Evolutionary conservation across 768 basidiomycete species (phyloP).

Genomic region (Infundibulicybe gibba): DNA sequence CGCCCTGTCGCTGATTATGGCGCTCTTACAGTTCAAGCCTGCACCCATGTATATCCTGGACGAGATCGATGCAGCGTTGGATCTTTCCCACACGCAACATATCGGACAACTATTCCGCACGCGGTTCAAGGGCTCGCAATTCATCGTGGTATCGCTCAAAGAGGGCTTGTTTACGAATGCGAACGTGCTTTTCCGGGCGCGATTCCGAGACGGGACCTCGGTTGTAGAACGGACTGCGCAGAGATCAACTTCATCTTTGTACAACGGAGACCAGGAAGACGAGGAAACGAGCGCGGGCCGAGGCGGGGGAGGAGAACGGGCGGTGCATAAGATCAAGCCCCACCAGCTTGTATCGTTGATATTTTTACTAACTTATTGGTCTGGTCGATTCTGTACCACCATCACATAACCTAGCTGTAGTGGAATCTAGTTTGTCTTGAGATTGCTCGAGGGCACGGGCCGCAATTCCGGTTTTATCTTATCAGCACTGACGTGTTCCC

Average conservation of each 20-base stretch:
- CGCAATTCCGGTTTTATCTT: no score
- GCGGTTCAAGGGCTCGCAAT: conserved; percentile 96
- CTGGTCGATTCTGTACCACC: background rate
- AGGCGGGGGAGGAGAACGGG: conserved; percentile 17
- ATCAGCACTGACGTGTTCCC: no score
- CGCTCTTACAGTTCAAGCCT: conserved; percentile 97
- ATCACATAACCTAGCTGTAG: no score
- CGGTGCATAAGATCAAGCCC: conserved; percentile 19
- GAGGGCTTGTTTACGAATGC: conserved; percentile 98
- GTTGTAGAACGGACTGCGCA: conserved; percentile 81
- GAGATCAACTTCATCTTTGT: conserved; percentile 51
- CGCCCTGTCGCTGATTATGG: conserved; percentile 97
- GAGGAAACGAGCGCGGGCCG: conserved; percentile 22
- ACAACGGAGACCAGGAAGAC: conserved; percentile 28
- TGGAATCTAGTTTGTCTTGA: no score
- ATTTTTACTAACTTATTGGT: background rate
- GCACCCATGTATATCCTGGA: conserved; percentile 99
- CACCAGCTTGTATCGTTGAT: no score
- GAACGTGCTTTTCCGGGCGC: conserved; percentile 90
- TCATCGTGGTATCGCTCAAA: conserved; percentile 96
- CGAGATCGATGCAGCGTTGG: conserved; percentile 97
- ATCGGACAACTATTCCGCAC: conserved; percentile 98
- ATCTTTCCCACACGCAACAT: conserved; percentile 94
- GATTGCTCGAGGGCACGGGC: no score
- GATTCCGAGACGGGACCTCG: conserved; percentile 92